Evolutionary conservation across 805 yeast genomes (phyloP), one percentile per base, ranked within the genome.

Genomic region (Monosporozyma yasuniensis): DNA sequence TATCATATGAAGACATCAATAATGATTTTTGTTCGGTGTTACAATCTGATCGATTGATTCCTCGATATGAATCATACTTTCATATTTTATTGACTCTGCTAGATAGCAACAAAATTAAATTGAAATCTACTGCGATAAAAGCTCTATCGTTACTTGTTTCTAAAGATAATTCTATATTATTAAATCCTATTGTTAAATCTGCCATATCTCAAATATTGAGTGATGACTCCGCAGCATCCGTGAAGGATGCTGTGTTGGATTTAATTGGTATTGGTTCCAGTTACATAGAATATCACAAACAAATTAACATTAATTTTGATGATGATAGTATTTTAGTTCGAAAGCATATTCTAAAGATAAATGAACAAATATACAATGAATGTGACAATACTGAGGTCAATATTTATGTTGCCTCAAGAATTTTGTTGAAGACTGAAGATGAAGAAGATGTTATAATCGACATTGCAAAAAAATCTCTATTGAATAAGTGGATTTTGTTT

Each of bases 171-270:
- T 51, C 67, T 0, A 66, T 87, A 21, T 63, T 86, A 42, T 61
- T 71, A 1, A 67, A 75, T 2, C 74, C 80, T 1, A 66, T 67
- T 9, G 75, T 87, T 6, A 80, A 74, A 54, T 66, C 66, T 1
- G 72, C 84, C 0, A 69, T 88, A 2, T 68, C 78, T 1, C 68
- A 64, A 9, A 68, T 80, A 44, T 65, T 88, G 37, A 65, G 60
- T 4, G 91, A 84, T 53, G 59, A 75, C 0, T 84, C 88, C 2
- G 80, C 95, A 0, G 80, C 95, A 0, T 74, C 82, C 38, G 91
- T 87, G 0, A 74, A 88, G 51, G 89, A 84, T 57, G 87, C 95
- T 0, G 83, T 83, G 2, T 67, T 88, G 27, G 93, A 86, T 42
- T 70, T 88, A 38, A 65, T 88, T 23, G 57, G 66, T 2, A 69